A percentile compares a stretch with the other conserved stretches of the same genome.
phyloP scores from a whole-genome alignment of 228 moss, liverwort and hornwort genomes.

The Sphagnum fallax region DNA sequence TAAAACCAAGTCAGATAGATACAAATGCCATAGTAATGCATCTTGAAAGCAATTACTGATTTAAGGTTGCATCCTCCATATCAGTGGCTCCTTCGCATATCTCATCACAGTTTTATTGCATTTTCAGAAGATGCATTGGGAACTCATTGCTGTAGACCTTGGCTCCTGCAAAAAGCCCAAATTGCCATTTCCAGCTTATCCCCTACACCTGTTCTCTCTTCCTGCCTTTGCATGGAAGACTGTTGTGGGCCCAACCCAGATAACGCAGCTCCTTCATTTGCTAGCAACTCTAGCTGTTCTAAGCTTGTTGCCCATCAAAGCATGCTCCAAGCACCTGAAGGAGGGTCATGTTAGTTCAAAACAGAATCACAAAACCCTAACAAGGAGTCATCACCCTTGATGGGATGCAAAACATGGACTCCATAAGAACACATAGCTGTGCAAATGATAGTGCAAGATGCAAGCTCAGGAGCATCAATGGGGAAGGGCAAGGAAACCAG shows the following conservation, averaged over 20 bases:
- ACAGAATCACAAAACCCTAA: too few relatives aligned
- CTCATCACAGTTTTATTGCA: conserved; percentile 19
- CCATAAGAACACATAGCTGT: too few relatives aligned
- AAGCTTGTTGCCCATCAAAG: conserved; percentile 20
- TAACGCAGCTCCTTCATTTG: conserved; percentile 17
- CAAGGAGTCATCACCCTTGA: too few relatives aligned
- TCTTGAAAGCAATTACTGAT: conserved; percentile 3
- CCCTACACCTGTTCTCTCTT: conserved; percentile 13
- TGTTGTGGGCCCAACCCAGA: conserved; percentile 20
- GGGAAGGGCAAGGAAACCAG: neutral
- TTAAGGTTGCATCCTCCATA: conserved; percentile 20
- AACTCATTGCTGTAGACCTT: neutral
- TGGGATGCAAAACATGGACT: too few relatives aligned
- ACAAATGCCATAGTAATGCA: too few relatives aligned
- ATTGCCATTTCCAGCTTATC: conserved; percentile 27
- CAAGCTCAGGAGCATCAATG: neutral
- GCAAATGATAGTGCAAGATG: too few relatives aligned
- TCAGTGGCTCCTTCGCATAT: conserved; percentile 15
- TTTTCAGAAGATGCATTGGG: conserved; percentile 12
- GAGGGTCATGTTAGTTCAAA: neutral
- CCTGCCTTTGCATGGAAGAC: conserved; percentile 15
- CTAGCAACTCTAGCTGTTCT: conserved; percentile 18
- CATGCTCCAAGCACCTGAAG: conserved; percentile 42
- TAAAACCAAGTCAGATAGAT: too few relatives aligned
- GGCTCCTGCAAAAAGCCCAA: conserved; percentile 5